Evolutionary conservation across 345 rosid species (phyloP), one percentile per base, ranked within the genome.

Genomic region (Luvunga scandens): DNA sequence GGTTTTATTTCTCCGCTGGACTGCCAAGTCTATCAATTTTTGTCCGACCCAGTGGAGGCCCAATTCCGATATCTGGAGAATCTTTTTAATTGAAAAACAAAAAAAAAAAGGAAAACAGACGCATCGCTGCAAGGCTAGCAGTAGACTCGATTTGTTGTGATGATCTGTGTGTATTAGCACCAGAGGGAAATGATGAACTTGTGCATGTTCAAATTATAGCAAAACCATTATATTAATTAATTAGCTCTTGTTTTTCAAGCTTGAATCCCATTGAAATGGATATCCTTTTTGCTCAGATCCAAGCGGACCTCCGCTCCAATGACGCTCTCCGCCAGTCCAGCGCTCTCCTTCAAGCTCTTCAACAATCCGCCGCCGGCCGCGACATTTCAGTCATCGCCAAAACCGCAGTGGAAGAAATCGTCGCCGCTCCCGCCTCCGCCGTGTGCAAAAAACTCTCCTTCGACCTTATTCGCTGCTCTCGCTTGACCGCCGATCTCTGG

Each of bases 281-380:
- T 88, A 93, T 95, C 30, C 90, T 95, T 22, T 92, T 89, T 75
- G 94, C 97, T 66, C 99, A 95, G 98, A 95, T 95, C 91, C 99
- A 95, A 83, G 97, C 98, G 56, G 99, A 95, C 87, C 96, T 95
- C 77, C 99, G 94, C 38, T 95, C 99, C n/a, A 95, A 88, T 81
- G 98, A 95, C 78, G 98, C 99, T 2, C 97, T 95, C 75, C 98
- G 98, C 30, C 99, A 95, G 70, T 88, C 98, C 16, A 82, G 91
- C 39, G 99, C 99, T 28, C 98, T 95, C 76, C 98, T 95, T 55
- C 95, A 87, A 71, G 94, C 99, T 39, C 98, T 95, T 74, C 99
- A 95, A 79, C 99, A 95, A 39, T 95, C 97, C 69, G 98, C 98
- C 67, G 97, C 97, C 81, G 99, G 98, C 59, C 88, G 90, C 4